phyloP scores from a whole-genome alignment of 495 filamentous ascomycete genomes.

The Neurospora sp. region DNA sequence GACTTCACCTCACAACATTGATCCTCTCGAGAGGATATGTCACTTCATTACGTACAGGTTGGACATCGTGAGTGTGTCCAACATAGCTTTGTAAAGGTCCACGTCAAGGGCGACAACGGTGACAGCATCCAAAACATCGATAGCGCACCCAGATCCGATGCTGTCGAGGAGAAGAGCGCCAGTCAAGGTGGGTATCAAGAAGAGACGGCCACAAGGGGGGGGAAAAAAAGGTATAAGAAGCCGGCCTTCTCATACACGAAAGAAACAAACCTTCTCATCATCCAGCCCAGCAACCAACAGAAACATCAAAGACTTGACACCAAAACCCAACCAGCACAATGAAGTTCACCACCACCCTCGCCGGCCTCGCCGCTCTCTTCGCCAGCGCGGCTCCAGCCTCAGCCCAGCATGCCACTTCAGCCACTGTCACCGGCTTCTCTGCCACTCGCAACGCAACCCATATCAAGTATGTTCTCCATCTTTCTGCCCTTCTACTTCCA shows the following conservation, averaged over 20 bases:
- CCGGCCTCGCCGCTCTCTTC: neutral
- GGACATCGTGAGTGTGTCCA: neutral
- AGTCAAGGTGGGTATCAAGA: neutral
- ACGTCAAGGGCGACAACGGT: neutral
- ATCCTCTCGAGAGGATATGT: neutral
- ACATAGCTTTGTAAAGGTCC: neutral
- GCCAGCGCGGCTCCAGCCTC: neutral
- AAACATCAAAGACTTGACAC: neutral
- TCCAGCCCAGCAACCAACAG: neutral
- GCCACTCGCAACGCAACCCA: neutral
- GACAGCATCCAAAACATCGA: neutral
- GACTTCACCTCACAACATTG: neutral
- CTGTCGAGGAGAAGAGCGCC: neutral
- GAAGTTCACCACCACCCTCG: constrained; percentile 2
- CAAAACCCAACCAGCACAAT: neutral
- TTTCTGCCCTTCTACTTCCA: neutral
- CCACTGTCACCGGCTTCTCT: neutral
- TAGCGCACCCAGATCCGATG: neutral
- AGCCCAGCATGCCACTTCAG: neutral
- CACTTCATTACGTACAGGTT: neutral
- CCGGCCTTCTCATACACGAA: neutral
- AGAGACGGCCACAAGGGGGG: neutral
- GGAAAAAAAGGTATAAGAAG: neutral
- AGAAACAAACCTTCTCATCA: neutral
- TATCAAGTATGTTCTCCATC: neutral